These are phyloP conservation scores for Zygosaccharomyces bailii DNA, from an alignment of 805 yeast species.

Conservation along the genomic window DNA sequence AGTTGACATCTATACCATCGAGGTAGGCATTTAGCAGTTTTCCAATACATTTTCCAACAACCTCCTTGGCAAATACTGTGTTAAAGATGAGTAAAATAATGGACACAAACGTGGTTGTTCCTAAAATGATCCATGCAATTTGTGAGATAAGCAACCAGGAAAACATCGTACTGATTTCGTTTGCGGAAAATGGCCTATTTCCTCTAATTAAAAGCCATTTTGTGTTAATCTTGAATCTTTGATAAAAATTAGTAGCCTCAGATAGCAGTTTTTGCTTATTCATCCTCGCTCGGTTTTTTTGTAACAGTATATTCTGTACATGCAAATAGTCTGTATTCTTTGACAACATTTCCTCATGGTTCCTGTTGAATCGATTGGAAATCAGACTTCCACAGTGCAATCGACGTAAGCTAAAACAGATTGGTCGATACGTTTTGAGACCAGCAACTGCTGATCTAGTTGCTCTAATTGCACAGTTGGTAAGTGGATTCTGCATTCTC, in stretches of 20 bases:
- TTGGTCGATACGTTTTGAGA: background rate
- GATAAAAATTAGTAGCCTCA: slow-evolving; percentile 41
- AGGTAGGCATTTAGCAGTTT: slow-evolving; percentile 65
- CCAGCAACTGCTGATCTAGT: background rate
- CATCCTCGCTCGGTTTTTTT: slow-evolving; percentile 23
- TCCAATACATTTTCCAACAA: slow-evolving; percentile 78
- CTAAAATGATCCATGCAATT: slow-evolving; percentile 69
- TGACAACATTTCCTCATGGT: slow-evolving; percentile 17
- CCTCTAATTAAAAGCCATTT: slow-evolving; percentile 78
- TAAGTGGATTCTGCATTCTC: slow-evolving; percentile 1
- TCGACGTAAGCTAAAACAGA: background rate
- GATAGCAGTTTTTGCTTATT: slow-evolving; percentile 41
- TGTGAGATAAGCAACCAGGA: slow-evolving; percentile 91
- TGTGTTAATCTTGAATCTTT: slow-evolving; percentile 49
- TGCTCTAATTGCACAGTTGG: slow-evolving; percentile 1
- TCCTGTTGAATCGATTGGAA: slow-evolving; percentile 3
- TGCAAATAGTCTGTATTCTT: slow-evolving; percentile 26
- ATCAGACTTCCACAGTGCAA: slow-evolving; percentile 5
- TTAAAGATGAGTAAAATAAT: slow-evolving; percentile 68
- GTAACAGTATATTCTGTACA: slow-evolving; percentile 22
- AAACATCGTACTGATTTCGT: slow-evolving; percentile 81
- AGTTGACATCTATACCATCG: slow-evolving; percentile 73
- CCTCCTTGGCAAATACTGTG: slow-evolving; percentile 83
- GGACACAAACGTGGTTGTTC: slow-evolving; percentile 89
- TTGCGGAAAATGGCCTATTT: slow-evolving; percentile 80